These are phyloP conservation scores for Pezizomycotina sp. DNA, from an alignment of 2,329 filamentous ascomycete species.

Conservation along the genomic window DNA sequence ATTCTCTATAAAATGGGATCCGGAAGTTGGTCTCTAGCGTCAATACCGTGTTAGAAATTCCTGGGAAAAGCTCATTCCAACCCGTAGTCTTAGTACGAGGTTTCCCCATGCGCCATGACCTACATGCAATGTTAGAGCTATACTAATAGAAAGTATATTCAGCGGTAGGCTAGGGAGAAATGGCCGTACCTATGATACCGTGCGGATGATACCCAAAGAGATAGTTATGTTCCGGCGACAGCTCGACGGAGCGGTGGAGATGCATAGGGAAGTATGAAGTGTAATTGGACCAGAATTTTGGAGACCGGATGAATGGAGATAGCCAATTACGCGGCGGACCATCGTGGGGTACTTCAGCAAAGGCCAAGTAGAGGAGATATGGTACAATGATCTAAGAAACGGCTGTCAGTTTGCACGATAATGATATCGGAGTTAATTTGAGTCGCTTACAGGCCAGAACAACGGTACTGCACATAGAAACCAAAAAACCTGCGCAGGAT, in stretches of 20 bases:
- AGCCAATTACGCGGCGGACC: slow-evolving; percentile 54
- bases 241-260: slow-evolving; percentile 66
- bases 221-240: slow-evolving; percentile 74
- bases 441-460: too few relatives aligned
- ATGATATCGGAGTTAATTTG: too few relatives aligned
- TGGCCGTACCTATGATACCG: slow-evolving; percentile 91
- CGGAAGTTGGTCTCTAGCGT: slow-evolving; percentile 95
- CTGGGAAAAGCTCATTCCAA: slow-evolving; percentile 75
- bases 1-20: slow-evolving; percentile 85
- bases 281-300: slow-evolving; percentile 72
- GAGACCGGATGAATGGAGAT: slow-evolving; percentile 54
- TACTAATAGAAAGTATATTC: too few relatives aligned
- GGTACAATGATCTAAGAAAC: slow-evolving; percentile 37
- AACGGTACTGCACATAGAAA: too few relatives aligned
- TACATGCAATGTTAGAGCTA: too few relatives aligned
- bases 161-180: too few relatives aligned
- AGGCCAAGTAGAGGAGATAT: slow-evolving; percentile 69
- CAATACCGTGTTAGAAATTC: slow-evolving; percentile 81
- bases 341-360: slow-evolving; percentile 60
- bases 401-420: too few relatives aligned
- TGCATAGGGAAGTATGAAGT: slow-evolving; percentile 81
- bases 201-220: slow-evolving; percentile 96
- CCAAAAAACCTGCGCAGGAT: too few relatives aligned
- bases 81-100: slow-evolving; percentile 31
- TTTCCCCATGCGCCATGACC: slow-evolving; percentile 17